Percentiles rank a stretch among this genome's conserved stretches.
Evolutionary conservation across 164 flowering plant species (phyloP).

Genomic region (Vitis vinifera): ASM3070453v1 NC_081817.1:26497501-26498000

Average conservation of each 20-base stretch:
- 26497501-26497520: neutral
- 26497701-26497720: neutral
- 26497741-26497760: constrained; percentile 18
- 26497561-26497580: neutral
- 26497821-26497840: constrained; percentile 4
- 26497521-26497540: neutral
- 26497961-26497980: constrained; percentile 10
- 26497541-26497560: neutral
- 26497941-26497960: constrained; percentile 16
- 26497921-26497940: neutral
- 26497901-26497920: constrained; percentile 9
- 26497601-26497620: neutral
- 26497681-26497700: neutral
- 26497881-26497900: constrained; percentile 5
- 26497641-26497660: neutral
- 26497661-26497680: neutral
- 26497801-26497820: constrained; percentile 6
- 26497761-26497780: constrained; percentile 41
- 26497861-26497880: neutral
- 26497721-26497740: constrained; percentile 1
- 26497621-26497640: too few relatives aligned
- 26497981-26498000: constrained; percentile 16
- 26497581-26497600: neutral
- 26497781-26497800: constrained; percentile 50
- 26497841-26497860: constrained; percentile 1